Evolutionary conservation across 2,329 filamentous ascomycete species (phyloP).

Genomic region (Monosporascus sp.): DNA sequence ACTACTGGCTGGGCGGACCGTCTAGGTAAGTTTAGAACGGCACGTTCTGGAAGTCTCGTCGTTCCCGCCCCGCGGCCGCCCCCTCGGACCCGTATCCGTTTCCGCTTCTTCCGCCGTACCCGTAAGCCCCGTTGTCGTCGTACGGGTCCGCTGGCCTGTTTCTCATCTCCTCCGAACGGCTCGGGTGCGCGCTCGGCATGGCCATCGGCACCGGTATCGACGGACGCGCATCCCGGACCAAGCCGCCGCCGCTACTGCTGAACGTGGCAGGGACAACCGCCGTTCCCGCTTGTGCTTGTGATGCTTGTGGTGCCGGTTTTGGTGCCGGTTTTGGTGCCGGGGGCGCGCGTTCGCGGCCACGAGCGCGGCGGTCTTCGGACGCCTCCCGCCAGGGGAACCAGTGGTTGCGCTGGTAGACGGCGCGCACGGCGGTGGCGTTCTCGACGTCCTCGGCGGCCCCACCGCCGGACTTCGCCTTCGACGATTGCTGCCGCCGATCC

Average conservation of each 20-base stretch:
- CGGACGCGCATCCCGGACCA: too few species aligned
- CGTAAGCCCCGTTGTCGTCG: background rate
- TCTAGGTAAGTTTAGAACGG: background rate
- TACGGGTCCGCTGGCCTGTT: background rate
- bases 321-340: background rate
- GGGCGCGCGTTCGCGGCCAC: background rate
- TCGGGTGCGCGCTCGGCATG: background rate
- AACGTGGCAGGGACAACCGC: background rate
- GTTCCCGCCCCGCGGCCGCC: background rate
- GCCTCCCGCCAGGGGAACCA: background rate
- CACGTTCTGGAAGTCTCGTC: background rate
- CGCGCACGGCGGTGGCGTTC: constrained; percentile 21
- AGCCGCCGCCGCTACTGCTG: too few species aligned
- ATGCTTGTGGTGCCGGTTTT: background rate
- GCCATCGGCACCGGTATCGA: background rate
- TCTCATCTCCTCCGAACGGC: background rate
- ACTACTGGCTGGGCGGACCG: background rate
- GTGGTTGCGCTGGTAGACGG: background rate
- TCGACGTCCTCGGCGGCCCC: constrained; percentile 11
- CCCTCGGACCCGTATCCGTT: background rate
- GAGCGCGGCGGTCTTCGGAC: background rate
- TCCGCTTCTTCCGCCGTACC: background rate
- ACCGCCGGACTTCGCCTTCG: too few species aligned
- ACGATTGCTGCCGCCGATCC: constrained; percentile 1
- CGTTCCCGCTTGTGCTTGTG: background rate